Conservation (phyloP, 176 grass and related monocot genomes). For the Oryza nivara region DNA sequence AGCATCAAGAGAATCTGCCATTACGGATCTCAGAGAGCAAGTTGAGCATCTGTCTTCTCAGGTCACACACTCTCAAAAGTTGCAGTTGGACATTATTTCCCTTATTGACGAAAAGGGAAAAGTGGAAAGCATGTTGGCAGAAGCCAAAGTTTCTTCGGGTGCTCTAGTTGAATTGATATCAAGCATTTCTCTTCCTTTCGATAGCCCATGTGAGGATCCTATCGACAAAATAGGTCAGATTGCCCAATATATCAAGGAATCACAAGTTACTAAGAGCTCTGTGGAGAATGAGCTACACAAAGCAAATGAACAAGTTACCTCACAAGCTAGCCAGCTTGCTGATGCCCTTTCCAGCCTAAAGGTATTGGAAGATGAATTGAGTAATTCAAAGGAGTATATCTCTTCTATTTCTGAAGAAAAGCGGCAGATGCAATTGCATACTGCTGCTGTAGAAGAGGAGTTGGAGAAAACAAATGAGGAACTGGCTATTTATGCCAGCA, state of each 20-base stretch:
- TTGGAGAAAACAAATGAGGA: constrained; percentile 85
- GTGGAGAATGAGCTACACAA: constrained; percentile 61
- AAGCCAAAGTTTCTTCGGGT: constrained; percentile 50
- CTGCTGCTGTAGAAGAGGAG: constrained; percentile 63
- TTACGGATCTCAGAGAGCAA: constrained; percentile 61
- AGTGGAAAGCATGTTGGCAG: constrained; percentile 60
- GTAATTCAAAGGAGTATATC: constrained; percentile 60
- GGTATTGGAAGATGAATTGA: constrained; percentile 66
- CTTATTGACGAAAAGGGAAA: constrained; percentile 61
- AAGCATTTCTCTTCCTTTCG: constrained; percentile 60
- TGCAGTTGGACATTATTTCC: constrained; percentile 56
- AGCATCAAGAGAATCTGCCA: constrained; percentile 57
- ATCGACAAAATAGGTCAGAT: constrained; percentile 66
- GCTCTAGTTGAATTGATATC: constrained; percentile 63
- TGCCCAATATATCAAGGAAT: constrained; percentile 63
- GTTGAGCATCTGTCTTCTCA: constrained; percentile 60
- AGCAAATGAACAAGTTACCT: constrained; percentile 58
- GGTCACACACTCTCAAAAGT: constrained; percentile 49
- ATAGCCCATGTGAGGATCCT: constrained; percentile 56
- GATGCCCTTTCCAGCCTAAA: constrained; percentile 58
- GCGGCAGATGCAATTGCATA: constrained; percentile 52
- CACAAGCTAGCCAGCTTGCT: constrained; percentile 52
- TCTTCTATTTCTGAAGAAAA: constrained; percentile 81
- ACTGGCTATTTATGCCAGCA: constrained; percentile 52
- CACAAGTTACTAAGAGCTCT: constrained; percentile 58